Conservation (phyloP, 495 filamentous ascomycete genomes). For the Annulohypoxylon maeteangense region DNA sequence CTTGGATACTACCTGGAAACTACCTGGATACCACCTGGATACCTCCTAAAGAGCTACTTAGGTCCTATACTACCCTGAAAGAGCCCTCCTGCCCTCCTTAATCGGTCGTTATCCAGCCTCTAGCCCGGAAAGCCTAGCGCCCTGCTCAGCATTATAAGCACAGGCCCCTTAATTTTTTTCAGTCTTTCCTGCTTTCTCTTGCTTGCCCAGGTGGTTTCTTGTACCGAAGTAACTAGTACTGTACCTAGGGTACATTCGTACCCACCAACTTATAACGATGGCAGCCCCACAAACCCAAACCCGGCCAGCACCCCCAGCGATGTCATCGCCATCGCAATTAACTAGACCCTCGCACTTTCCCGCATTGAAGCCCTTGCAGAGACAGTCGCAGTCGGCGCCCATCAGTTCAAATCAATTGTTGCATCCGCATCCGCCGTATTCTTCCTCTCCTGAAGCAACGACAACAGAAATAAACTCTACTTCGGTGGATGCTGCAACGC, state of each 20-base stretch:
- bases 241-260: conserved; percentile 16
- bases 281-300: conserved; percentile 41
- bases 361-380: conserved; percentile 18
- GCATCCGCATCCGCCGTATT: neutral
- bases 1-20: neutral
- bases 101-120: conserved; percentile 9
- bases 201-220: neutral
- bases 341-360: conserved; percentile 3
- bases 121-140: conserved; percentile 13
- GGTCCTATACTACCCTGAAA: neutral
- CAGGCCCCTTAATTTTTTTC: neutral
- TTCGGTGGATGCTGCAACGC: conserved; percentile 11
- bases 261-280: conserved; percentile 41
- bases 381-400: conserved; percentile 17
- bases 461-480: conserved; percentile 16
- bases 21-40: neutral
- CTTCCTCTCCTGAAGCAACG: conserved; percentile 21
- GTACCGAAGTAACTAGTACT: conserved; percentile 14
- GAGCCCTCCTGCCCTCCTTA: neutral
- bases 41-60: neutral
- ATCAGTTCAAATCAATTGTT: conserved; percentile 18
- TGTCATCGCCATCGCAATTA: conserved; percentile 45
- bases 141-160: neutral
- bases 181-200: neutral
- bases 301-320: conserved; percentile 34